A percentile compares a stretch with the other conserved stretches of the same genome.
phyloP scores from a whole-genome alignment of 345 rosid genomes.

The Cardamine occulta region DNA sequence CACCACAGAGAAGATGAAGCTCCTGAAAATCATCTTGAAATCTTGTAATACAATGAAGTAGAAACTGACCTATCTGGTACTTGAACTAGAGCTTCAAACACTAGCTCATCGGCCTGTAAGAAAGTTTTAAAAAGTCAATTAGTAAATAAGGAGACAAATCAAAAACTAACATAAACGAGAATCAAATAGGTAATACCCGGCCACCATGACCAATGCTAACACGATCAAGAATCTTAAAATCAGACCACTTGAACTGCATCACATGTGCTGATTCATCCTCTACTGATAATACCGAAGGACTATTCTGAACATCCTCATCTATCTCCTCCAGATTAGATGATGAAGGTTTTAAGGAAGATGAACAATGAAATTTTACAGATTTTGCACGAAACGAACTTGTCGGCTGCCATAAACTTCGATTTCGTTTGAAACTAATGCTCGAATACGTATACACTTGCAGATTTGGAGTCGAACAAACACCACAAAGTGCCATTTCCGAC shows the following conservation, averaged over 20 bases:
- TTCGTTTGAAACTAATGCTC: slow-evolving; percentile 36
- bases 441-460: slow-evolving; percentile 46
- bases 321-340: slow-evolving; percentile 56
- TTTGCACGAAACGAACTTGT: slow-evolving; percentile 30
- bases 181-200: slow-evolving; percentile 53
- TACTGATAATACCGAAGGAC: slow-evolving; percentile 28
- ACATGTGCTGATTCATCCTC: slow-evolving; percentile 67
- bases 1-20: slow-evolving; percentile 35
- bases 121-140: slow-evolving; percentile 14
- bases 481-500: slow-evolving; percentile 65
- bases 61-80: slow-evolving; percentile 65
- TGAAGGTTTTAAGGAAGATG: slow-evolving; percentile 46
- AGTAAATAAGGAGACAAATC: not conserved
- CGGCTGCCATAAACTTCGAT: slow-evolving; percentile 27
- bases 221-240: slow-evolving; percentile 73
- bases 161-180: not conserved
- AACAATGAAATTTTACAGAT: slow-evolving; percentile 44
- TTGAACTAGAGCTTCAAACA: slow-evolving; percentile 81
- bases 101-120: slow-evolving; percentile 78
- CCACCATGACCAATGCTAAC: slow-evolving; percentile 91
- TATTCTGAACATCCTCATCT: slow-evolving; percentile 37
- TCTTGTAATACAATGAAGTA: slow-evolving; percentile 20
- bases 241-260: slow-evolving; percentile 74
- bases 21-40: slow-evolving; percentile 21
- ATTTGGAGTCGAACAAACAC: slow-evolving; percentile 48